Conservation (phyloP, 345 rosid species). For the Arabidopsis thaliana region TAIR10.1 NC_003071.7:19066001-19066500, state of each 20-base stretch:
- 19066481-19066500: slow-evolving; percentile 22
- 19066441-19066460: background rate
- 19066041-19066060: slow-evolving; percentile 3
- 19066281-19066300: background rate
- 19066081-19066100: slow-evolving; percentile 41
- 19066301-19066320: slow-evolving; percentile 20
- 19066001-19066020: slow-evolving; percentile 46
- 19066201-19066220: slow-evolving; percentile 9
- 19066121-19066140: slow-evolving; percentile 30
- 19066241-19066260: slow-evolving; percentile 19
- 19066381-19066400: background rate
- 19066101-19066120: background rate
- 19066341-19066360: slow-evolving; percentile 36
- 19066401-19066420: background rate
- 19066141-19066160: slow-evolving; percentile 3
- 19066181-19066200: slow-evolving; percentile 31
- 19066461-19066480: slow-evolving; percentile 2
- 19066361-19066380: background rate
- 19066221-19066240: slow-evolving; percentile 27
- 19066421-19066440: slow-evolving; percentile 22
- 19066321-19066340: slow-evolving; percentile 34
- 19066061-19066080: slow-evolving; percentile 38
- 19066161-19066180: slow-evolving; percentile 31
- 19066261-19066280: background rate
- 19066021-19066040: slow-evolving; percentile 30